A percentile compares a stretch with the other conserved stretches of the same genome.
phyloP scores from a whole-genome alignment of 306 rosid genomes.

The Hylodesmum podocarpum region DNA sequence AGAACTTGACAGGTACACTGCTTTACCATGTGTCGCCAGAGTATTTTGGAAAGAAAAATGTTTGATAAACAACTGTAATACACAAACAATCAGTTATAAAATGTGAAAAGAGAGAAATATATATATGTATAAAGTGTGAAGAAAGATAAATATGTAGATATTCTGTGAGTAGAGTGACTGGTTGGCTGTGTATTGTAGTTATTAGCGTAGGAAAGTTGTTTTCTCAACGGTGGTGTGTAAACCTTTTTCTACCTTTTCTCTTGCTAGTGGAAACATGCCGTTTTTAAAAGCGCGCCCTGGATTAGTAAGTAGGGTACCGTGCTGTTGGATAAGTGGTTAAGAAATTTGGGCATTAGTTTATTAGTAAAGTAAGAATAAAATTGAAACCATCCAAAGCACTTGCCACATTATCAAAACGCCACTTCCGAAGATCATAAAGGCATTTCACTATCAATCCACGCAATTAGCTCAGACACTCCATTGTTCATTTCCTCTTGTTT shows the following conservation, averaged over 20 bases:
- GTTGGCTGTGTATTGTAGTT: too few species aligned
- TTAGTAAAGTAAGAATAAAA: not conserved
- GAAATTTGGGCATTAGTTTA: not conserved
- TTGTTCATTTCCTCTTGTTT: not conserved
- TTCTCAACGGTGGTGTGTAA: not conserved
- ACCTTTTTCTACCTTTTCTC: not conserved
- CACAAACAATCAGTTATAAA: too few species aligned
- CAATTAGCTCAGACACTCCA: not conserved
- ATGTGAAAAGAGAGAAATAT: too few species aligned
- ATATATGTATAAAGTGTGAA: too few species aligned
- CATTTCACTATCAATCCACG: slow-evolving; percentile 31
- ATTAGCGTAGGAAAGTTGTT: too few species aligned
- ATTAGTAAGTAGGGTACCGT: slow-evolving; percentile 11
- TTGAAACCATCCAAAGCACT: not conserved
- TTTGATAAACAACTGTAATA: too few species aligned
- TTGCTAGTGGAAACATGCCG: slow-evolving; percentile 30
- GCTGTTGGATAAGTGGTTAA: not conserved
- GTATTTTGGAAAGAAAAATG: too few species aligned
- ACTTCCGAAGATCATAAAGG: not conserved
- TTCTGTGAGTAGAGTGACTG: too few species aligned
- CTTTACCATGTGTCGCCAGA: slow-evolving; percentile 1
- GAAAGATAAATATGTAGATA: too few species aligned
- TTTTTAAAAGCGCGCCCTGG: slow-evolving; percentile 13
- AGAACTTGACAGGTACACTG: slow-evolving; percentile 1
- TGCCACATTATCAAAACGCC: not conserved